A percentile compares a stretch with the other conserved stretches of the same genome.
These are phyloP conservation scores for Brasilioporus rufonigricans DNA, from an alignment of 768 basidiomycete genomes.

Conservation along the genomic window DNA sequence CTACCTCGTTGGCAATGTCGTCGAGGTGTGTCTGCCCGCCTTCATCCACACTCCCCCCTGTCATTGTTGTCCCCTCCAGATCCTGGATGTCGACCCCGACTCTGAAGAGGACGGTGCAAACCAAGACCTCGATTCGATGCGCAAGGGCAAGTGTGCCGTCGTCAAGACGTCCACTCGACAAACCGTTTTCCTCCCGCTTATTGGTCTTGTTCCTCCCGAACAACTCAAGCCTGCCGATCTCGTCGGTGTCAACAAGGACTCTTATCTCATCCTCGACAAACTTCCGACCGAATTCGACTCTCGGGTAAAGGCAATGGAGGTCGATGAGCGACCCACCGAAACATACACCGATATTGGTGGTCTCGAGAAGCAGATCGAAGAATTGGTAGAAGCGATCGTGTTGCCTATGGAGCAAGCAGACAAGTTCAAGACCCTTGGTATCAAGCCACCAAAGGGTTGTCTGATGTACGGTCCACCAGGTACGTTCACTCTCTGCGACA, in stretches of 20 bases:
- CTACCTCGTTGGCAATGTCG: constrained; percentile 96
- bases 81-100: constrained; percentile 92
- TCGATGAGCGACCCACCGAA: constrained; percentile 97
- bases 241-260: constrained; percentile 99
- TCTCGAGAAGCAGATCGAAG: constrained; percentile 98
- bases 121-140: constrained; percentile 92
- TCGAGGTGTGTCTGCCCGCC: constrained; percentile 60
- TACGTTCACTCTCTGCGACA: constrained; percentile 28
- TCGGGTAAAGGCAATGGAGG: constrained; percentile 99
- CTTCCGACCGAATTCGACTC: constrained; percentile 97
- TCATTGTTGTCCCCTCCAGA: constrained; percentile 44
- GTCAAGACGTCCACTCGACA: constrained; percentile 99
- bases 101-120: constrained; percentile 94
- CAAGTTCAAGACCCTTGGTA: constrained; percentile 97
- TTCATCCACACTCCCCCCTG: background rate
- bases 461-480: constrained; percentile 99
- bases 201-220: constrained; percentile 94
- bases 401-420: constrained; percentile 98
- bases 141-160: constrained; percentile 96
- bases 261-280: constrained; percentile 93
- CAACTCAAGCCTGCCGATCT: constrained; percentile 89
- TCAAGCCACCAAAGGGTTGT: constrained; percentile 95
- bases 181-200: constrained; percentile 97
- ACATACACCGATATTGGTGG: constrained; percentile 98
- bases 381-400: constrained; percentile 96